Percentiles rank a stretch among this genome's conserved stretches.
phyloP scores from a whole-genome alignment of 2,329 filamentous ascomycete genomes.

The Phoma herbarum region DNA sequence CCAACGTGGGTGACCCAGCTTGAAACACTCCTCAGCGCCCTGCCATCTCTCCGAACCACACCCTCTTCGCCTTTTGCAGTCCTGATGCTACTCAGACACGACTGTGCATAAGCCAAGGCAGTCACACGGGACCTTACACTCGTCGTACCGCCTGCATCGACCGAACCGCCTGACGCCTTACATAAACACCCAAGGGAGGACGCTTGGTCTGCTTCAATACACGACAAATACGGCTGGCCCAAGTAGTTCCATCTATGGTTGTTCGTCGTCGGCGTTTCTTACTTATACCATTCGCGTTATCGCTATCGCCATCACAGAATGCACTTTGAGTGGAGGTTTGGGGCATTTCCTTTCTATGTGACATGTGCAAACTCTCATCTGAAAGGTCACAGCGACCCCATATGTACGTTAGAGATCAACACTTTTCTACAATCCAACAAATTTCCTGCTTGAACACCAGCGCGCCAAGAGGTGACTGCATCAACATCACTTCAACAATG shows the following conservation, averaged over 20 bases:
- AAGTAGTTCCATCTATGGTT: background rate
- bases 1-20: background rate
- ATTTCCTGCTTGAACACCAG: background rate
- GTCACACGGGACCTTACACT: background rate
- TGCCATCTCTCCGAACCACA: background rate
- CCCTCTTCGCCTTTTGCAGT: background rate
- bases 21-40: background rate
- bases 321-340: background rate
- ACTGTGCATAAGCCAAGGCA: background rate
- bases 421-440: background rate
- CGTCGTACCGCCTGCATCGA: background rate
- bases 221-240: background rate
- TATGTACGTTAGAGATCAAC: slow-evolving; percentile 2
- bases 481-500: background rate
- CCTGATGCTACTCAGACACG: background rate
- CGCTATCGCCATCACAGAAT: slow-evolving; percentile 6
- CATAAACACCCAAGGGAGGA: background rate
- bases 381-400: background rate
- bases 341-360: background rate
- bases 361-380: background rate
- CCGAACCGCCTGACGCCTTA: background rate
- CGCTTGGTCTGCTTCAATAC: background rate
- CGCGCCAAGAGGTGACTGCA: background rate
- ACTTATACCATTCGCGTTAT: slow-evolving; percentile 17
- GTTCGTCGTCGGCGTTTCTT: background rate